Percentiles rank a stretch among this genome's conserved stretches.
These are phyloP conservation scores for Talaromyces piceae DNA, from an alignment of 2,329 filamentous ascomycete genomes.

Conservation along the genomic window DNA sequence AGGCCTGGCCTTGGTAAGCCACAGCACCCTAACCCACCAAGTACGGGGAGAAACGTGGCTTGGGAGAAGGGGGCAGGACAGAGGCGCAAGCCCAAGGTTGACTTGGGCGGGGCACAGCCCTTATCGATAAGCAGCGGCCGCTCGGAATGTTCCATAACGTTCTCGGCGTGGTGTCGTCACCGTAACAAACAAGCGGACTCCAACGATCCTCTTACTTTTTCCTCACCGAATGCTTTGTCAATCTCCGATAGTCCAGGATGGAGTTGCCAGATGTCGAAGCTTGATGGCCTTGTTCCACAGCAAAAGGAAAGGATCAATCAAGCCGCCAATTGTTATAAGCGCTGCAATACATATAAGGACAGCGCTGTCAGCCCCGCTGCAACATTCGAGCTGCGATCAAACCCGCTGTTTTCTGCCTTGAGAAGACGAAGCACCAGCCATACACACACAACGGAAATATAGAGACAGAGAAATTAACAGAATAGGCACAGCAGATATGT, in stretches of 20 bases:
- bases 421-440: background rate
- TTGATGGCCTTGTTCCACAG: background rate
- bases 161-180: slow-evolving; percentile 2
- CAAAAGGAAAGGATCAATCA: background rate
- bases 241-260: background rate
- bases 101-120: background rate
- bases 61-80: background rate
- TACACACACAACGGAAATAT: background rate
- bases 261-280: background rate
- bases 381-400: background rate
- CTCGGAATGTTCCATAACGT: slow-evolving; percentile 7
- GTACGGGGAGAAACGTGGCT: background rate
- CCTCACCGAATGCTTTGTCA: background rate
- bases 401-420: background rate
- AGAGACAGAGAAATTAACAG: background rate
- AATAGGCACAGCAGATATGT: slow-evolving; percentile 39
- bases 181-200: background rate
- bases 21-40: no score
- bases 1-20: no score
- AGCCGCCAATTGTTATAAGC: background rate
- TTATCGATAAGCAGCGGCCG: background rate
- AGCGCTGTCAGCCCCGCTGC: background rate
- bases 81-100: background rate
- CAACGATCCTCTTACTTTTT: background rate
- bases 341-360: background rate